Conservation (phyloP, 2,329 filamentous ascomycete species). For the Clarireedia paspali region DNA sequence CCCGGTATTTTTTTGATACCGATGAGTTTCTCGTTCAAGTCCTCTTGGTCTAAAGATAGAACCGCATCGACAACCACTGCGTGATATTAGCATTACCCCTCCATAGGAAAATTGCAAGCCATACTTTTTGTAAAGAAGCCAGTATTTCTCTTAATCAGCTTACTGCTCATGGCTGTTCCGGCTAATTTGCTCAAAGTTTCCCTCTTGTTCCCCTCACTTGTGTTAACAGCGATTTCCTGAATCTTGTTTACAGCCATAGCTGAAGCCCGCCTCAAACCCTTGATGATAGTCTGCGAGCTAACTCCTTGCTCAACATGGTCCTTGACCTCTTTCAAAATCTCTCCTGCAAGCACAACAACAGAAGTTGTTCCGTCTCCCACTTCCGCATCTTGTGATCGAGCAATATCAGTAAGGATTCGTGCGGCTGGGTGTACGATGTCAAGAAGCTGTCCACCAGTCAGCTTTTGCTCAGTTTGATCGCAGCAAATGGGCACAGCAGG, state of each 20-base stretch:
- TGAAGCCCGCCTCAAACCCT: conserved; percentile 82
- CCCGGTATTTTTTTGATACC: conserved; percentile 98
- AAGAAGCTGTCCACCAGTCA: conserved; percentile 57
- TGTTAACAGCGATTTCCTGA: conserved; percentile 90
- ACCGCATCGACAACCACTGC: conserved; percentile 97
- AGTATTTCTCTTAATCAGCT: conserved; percentile 95
- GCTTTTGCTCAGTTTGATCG: conserved; percentile 7
- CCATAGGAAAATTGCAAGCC: conserved; percentile 25
- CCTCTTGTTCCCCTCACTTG: conserved; percentile 71
- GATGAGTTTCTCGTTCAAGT: conserved; percentile 96
- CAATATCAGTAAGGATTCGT: conserved; percentile 95
- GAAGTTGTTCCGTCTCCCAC: conserved; percentile 97
- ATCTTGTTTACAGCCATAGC: conserved; percentile 96
- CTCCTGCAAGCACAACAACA: conserved; percentile 93
- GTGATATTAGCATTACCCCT: conserved; percentile 24
- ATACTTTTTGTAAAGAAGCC: conserved; percentile 95
- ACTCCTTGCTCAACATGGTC: conserved; percentile 95
- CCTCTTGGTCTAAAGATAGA: conserved; percentile 88
- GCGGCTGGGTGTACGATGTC: conserved; percentile 98
- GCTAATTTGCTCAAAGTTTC: conserved; percentile 87
- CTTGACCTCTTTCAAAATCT: conserved; percentile 94
- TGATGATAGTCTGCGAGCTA: conserved; percentile 95
- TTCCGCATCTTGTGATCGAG: conserved; percentile 97
- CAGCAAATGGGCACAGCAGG: neutral
- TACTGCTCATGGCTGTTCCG: conserved; percentile 97